Evolutionary conservation across 495 filamentous ascomycete genomes (phyloP).

Genomic region (Saxispiralis lemnorum): DNA sequence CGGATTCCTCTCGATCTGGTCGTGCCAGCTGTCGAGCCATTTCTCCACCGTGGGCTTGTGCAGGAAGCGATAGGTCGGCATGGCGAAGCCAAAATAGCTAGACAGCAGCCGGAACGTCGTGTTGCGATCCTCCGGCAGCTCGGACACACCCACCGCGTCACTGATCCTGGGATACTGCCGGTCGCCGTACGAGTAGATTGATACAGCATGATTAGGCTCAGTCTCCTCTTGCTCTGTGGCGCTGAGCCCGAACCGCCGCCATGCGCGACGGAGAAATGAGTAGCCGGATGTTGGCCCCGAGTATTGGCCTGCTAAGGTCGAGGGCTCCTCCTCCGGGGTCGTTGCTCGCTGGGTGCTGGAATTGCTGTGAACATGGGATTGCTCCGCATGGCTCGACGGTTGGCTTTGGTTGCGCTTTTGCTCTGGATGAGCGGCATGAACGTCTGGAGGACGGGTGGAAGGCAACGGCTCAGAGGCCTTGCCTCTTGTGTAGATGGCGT

Average conservation of each 20-base stretch:
- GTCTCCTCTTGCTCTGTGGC: neutral
- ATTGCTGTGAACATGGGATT: neutral
- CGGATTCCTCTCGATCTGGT: neutral
- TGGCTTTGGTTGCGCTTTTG: neutral
- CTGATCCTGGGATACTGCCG: neutral
- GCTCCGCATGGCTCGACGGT: neutral
- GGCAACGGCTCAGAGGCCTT: neutral
- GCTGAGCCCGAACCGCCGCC: conserved; percentile 6
- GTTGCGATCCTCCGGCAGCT: neutral
- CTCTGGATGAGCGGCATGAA: neutral
- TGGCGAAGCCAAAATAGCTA: conserved; percentile 13
- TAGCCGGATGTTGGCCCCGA: conserved; percentile 5
- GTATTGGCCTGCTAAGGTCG: conserved; percentile 2
- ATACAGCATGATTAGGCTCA: neutral
- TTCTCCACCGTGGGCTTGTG: conserved; percentile 4
- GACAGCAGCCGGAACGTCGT: neutral
- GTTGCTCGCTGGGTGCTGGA: neutral
- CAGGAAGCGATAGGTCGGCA: conserved; percentile 14
- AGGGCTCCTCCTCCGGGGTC: neutral
- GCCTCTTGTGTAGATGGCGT: conserved; percentile 5
- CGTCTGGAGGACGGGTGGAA: neutral
- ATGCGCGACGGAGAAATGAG: conserved; percentile 9
- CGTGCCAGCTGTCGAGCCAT: conserved; percentile 5
- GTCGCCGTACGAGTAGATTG: conserved; percentile 14
- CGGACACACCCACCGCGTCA: neutral